Evolutionary conservation across 1,139 yeast genomes (phyloP), one percentile per base, ranked within the genome.

Genomic region (Nakaseomyces nivariensis): DNA sequence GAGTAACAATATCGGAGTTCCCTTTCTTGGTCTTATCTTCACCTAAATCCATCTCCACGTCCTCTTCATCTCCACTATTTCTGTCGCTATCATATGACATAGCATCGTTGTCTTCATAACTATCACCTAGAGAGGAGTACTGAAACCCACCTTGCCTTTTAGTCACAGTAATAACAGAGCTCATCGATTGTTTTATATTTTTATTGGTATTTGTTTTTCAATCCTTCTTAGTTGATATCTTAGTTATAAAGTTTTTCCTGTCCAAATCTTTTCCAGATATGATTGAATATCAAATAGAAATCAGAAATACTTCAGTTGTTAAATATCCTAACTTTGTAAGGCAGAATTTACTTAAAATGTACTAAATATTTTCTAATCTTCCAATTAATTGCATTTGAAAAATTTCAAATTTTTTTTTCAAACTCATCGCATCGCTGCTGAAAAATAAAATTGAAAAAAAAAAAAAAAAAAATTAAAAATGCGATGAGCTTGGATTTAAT

Each of bases 1-100:
- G 99, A 0, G 97, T 88, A 17, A 92, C 96, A 10, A 83, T 69
- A 22, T 66, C 61, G 11, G 61, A 58, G 37, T 62, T 67, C 4
- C 60, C 55, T 9, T 56, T 59, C 8, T 49, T 49, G 26, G 58
- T 58, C 45, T 58, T 43, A 26, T 53, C 57, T 13, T 49, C 53
- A 31, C 38, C 59, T 9, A 54, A 52, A 6, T 51, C 43, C 60
- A 56, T 55, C 11, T 54, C 54, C 11, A 55, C 48, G 37, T 61
- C 64, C 37, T 56, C 64, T 34, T 56, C 56, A 10, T 53, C 57
- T 11, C 52, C 58, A 13, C 54, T 55, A 22, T 50, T 48, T 36
- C 53, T 58, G 7, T 55, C 43, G 33, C 54, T 60, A 24, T 51
- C 54, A 33, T 53, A 38, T 3, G 45, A 41, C 42, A 41, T 56